Conservation (phyloP, 805 yeast genomes). For the Wickerhamomyces strasburgensis region DNA sequence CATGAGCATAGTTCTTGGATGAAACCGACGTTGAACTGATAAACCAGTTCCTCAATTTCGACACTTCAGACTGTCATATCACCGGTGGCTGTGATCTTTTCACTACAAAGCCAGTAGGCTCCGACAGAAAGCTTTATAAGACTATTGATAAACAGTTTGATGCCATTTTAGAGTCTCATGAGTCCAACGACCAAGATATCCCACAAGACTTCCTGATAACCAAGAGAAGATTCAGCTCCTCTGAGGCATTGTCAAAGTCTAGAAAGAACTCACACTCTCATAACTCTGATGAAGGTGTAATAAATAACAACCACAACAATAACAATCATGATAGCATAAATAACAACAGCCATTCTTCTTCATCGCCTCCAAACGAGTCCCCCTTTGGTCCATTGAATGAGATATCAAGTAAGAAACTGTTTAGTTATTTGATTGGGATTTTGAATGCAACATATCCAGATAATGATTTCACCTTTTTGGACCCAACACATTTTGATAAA, state of each 20-base stretch:
- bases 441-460: slow-evolving; percentile 93
- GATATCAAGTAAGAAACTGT: slow-evolving; percentile 80
- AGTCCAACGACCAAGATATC: slow-evolving; percentile 7
- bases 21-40: slow-evolving; percentile 89
- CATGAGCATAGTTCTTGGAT: slow-evolving; percentile 83
- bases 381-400: slow-evolving; percentile 93
- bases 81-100: slow-evolving; percentile 90
- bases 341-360: not conserved
- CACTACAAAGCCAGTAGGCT: slow-evolving; percentile 88
- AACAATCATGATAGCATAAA: slow-evolving; percentile 24
- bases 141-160: slow-evolving; percentile 80
- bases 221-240: slow-evolving; percentile 33
- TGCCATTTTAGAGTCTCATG: slow-evolving; percentile 31
- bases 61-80: slow-evolving; percentile 68
- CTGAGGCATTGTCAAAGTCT: no score
- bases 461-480: slow-evolving; percentile 84
- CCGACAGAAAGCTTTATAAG: slow-evolving; percentile 85
- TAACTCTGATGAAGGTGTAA: no score
- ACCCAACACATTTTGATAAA: slow-evolving; percentile 44
- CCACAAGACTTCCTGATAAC: slow-evolving; percentile 30
- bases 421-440: slow-evolving; percentile 86
- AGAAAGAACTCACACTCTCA: no score
- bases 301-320: slow-evolving; percentile 8
- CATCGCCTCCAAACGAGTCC: slow-evolving; percentile 21
- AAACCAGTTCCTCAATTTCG: slow-evolving; percentile 79